Base-by-base conservation (phyloP, 306 rosid genomes). In the Crotalaria pallida region DNA sequence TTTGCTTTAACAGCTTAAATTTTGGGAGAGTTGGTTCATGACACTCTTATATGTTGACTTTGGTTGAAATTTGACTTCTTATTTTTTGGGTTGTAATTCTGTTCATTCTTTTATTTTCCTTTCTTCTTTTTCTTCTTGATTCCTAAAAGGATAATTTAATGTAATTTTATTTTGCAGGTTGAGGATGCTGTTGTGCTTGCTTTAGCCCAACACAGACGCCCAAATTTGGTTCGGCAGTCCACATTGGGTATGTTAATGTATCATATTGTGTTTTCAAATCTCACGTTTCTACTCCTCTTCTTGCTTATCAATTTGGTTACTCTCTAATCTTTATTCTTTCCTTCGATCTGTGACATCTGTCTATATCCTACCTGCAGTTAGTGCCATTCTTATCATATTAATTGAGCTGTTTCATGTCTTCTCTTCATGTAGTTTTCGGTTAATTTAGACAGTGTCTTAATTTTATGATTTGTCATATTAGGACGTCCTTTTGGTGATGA, bases 141-240 rank as follows among this genome's bases (percentile, higher is more conserved):
- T 26, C 52, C 48, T n/a, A 10, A 55, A 40, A 41, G n/a, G 23
- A 8, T n/a, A 36, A 58, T 50, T 62, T 52, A 17, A 4, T 45
- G 61, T 15, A 33, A 31, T 45, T 21, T 12, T 50, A 26, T 57
- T 31, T 73, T 73, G 69, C 59, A 91, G 99, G 96, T 95, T 77
- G 99, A 95, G 87, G 96, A 95, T 83, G 97, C 97, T 56, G 84
- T 89, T 58, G 88, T 75, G 40, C 92, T 95, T 73, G 96, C 97
- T 48, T 77, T 91, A 75, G 85, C 97, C 67, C 92, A 83, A 50
- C 88, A 80, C 36, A 85, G 91, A 69, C 88, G 89, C 36, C 84
- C 91, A 24, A 86, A 84, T 83, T 83, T 75, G 57, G 77, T 84
- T 83, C 86, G 86, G 27, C 96, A 87, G 76, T 73, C 89, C 9